phyloP scores from a whole-genome alignment of 768 basidiomycete species.

The Grammothele lineata region DNA sequence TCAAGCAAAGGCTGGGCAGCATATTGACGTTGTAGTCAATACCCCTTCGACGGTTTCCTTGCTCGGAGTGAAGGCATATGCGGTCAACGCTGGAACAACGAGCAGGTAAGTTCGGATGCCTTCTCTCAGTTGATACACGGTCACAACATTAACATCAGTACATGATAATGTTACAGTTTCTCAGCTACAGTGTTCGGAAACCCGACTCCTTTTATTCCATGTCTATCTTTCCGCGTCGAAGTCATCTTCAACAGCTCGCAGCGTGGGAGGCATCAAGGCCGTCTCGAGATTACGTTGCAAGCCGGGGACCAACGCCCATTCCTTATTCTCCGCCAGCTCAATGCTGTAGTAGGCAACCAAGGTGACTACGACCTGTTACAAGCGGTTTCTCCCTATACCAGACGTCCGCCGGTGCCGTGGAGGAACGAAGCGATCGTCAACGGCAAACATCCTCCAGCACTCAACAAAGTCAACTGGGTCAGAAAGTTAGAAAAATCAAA shows the following conservation, averaged over 20 bases:
- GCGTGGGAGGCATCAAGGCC: constrained; percentile 46
- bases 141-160: background rate
- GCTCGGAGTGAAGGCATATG: background rate
- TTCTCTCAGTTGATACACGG: background rate
- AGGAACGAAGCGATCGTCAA: constrained; percentile 18
- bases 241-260: constrained; percentile 29
- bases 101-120: background rate
- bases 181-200: background rate
- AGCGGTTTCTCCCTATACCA: constrained; percentile 41
- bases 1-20: too few relatives aligned
- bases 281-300: constrained; percentile 48
- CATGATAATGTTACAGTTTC: background rate
- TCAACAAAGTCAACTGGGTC: constrained; percentile 13
- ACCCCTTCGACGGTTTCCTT: too few relatives aligned
- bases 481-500: constrained; percentile 12
- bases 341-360: constrained; percentile 43
- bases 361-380: constrained; percentile 47
- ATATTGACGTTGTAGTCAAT: too few relatives aligned
- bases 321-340: constrained; percentile 31
- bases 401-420: constrained; percentile 10
- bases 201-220: background rate
- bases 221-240: constrained; percentile 10
- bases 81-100: constrained; percentile 2
- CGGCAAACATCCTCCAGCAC: constrained; percentile 25
- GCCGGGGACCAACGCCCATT: constrained; percentile 13